These are phyloP conservation scores for Hippophae rhamnoides DNA, from an alignment of 306 rosid species.

Conservation along the genomic window DNA sequence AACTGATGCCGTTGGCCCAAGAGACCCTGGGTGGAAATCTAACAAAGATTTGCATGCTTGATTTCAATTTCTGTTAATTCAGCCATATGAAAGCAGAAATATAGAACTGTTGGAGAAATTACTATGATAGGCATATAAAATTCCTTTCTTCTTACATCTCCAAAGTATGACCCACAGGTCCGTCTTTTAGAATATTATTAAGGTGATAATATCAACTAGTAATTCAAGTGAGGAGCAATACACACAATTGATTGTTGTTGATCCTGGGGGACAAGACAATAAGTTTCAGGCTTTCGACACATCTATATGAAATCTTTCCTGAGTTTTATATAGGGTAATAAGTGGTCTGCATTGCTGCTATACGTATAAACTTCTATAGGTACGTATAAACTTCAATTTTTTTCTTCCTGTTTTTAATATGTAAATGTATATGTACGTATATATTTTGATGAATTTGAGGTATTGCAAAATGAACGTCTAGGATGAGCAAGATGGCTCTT, in stretches of 20 bases:
- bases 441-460: no score
- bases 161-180: conserved; percentile 16
- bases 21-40: conserved; percentile 47
- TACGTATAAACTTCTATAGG: no score
- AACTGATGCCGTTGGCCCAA: conserved; percentile 30
- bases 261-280: no score
- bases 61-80: conserved; percentile 6
- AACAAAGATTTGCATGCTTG: conserved; percentile 54
- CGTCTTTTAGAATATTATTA: conserved; percentile 22
- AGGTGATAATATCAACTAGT: conserved; percentile 22
- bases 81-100: conserved; percentile 2
- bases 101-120: conserved; percentile 4
- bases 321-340: no score
- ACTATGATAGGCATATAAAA: conserved; percentile 27
- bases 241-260: conserved; percentile 3
- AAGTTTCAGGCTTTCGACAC: no score
- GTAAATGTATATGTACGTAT: no score
- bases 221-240: conserved; percentile 22
- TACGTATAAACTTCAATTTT: no score
- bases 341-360: no score
- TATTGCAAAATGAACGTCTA: no score
- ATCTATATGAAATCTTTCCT: no score
- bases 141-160: conserved; percentile 17
- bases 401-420: no score
- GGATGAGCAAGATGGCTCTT: no score